phyloP scores from a whole-genome alignment of 371 early-diverging fungal genomes.

The Globomyces sp. region DNA sequence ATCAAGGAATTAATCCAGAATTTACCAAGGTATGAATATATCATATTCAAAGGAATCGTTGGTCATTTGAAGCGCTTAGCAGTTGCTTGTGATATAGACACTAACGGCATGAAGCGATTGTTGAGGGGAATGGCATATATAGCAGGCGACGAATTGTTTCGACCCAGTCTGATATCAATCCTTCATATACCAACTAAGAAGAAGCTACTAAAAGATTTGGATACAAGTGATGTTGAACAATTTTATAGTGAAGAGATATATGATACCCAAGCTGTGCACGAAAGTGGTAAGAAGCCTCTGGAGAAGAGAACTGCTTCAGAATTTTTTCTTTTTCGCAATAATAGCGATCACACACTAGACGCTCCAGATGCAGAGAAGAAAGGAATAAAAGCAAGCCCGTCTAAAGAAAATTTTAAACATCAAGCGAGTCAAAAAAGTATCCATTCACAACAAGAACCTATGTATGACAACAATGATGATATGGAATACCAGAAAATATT shows the following conservation, averaged over 20 bases:
- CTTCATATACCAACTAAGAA: background rate
- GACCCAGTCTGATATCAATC: background rate
- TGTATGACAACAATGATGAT: no score
- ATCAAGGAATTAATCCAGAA: background rate
- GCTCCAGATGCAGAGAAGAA: no score
- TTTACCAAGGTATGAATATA: background rate
- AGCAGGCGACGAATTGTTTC: background rate
- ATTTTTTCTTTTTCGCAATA: conserved; percentile 1
- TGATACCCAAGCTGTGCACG: background rate
- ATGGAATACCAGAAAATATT: no score
- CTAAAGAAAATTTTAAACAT: no score
- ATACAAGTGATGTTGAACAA: background rate
- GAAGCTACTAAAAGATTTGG: conserved; percentile 2
- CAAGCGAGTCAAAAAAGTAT: no score
- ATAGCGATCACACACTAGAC: background rate
- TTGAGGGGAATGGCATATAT: background rate
- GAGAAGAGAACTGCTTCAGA: background rate
- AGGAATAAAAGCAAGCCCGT: no score
- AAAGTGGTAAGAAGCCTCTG: background rate
- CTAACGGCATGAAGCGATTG: background rate
- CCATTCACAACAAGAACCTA: no score
- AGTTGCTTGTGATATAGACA: background rate
- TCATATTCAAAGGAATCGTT: conserved; percentile 1
- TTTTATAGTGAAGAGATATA: background rate
- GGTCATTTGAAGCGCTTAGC: conserved; percentile 1